These are phyloP conservation scores for Crithidia acanthocephali DNA, from an alignment of 208 protist species.

Conservation along the genomic window DNA sequence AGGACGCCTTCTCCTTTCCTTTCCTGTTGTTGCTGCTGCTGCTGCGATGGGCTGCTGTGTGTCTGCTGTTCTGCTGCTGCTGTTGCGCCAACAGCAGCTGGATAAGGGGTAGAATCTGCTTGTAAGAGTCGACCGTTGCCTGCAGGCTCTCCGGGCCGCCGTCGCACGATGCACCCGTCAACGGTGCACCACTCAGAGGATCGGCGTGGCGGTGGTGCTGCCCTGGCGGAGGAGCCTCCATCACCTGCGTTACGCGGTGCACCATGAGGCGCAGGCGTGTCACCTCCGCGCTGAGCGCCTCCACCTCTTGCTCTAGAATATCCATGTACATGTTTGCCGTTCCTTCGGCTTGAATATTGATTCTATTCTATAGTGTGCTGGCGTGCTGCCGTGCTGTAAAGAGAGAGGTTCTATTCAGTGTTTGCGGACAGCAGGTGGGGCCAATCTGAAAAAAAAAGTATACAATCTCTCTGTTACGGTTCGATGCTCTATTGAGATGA, in stretches of 20 bases:
- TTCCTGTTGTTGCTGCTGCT: not conserved
- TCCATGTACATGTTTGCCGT: constrained; percentile 70
- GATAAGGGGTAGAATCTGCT: constrained; percentile 25
- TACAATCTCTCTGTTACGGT: too few relatives aligned
- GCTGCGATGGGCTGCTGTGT: not conserved
- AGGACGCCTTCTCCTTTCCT: not conserved
- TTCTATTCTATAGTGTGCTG: too few relatives aligned
- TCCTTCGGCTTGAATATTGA: not conserved
- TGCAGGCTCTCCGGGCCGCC: constrained; percentile 5
- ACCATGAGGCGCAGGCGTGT: constrained; percentile 88
- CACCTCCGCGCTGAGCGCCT: constrained; percentile 81
- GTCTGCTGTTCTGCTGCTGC: not conserved
- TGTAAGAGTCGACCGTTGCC: constrained; percentile 29
- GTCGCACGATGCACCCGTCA: not conserved
- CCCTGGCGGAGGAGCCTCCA: constrained; percentile 37
- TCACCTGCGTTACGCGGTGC: constrained; percentile 65
- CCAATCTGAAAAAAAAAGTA: too few relatives aligned
- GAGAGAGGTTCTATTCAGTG: too few relatives aligned
- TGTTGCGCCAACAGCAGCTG: constrained; percentile 30
- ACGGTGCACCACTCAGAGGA: not conserved
- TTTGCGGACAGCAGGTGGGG: too few relatives aligned
- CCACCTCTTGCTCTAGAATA: constrained; percentile 82
- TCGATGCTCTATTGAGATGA: too few relatives aligned
- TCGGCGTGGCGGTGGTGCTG: constrained; percentile 10
- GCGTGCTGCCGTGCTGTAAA: too few relatives aligned